Percentiles rank a stretch among this genome's conserved stretches.
These are phyloP conservation scores for Irpex sp. DNA, from an alignment of 1,284 basidiomycete genomes.

Conservation along the genomic window DNA sequence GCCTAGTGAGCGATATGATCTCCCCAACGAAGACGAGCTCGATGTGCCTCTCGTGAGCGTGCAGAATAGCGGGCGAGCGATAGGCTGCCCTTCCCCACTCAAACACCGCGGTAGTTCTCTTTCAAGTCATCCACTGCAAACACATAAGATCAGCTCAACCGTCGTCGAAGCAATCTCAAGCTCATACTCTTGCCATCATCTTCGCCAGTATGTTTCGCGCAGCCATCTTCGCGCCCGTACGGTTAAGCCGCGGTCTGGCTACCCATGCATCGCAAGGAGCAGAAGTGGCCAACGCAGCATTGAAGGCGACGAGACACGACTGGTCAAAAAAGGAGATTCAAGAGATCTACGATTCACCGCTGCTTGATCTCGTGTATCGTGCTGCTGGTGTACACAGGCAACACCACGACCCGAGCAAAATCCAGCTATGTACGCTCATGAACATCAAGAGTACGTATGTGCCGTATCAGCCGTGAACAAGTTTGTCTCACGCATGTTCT, in stretches of 20 bases:
- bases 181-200: slow-evolving; percentile 1
- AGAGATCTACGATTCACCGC: slow-evolving; percentile 72
- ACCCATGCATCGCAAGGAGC: slow-evolving; percentile 46
- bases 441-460: slow-evolving; percentile 92
- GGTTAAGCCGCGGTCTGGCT: slow-evolving; percentile 50
- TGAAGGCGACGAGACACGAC: slow-evolving; percentile 38
- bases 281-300: slow-evolving; percentile 19
- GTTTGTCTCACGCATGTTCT: neutral
- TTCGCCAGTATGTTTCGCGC: slow-evolving; percentile 26
- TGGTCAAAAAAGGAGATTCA: slow-evolving; percentile 76
- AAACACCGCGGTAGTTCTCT: slow-evolving; percentile 18
- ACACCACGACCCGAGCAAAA: slow-evolving; percentile 84
- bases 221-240: slow-evolving; percentile 16
- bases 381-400: slow-evolving; percentile 83
- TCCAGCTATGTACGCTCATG: slow-evolving; percentile 97
- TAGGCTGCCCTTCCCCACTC: slow-evolving; percentile 19
- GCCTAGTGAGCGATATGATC: neutral
- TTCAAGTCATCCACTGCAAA: neutral
- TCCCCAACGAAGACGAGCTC: neutral
- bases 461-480: neutral
- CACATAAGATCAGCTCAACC: neutral
- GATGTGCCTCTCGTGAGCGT: neutral
- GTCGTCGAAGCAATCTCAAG: neutral
- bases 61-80: neutral
- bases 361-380: slow-evolving; percentile 85